Conservation (phyloP, 805 yeast species). For the Candida silvatica region DNA sequence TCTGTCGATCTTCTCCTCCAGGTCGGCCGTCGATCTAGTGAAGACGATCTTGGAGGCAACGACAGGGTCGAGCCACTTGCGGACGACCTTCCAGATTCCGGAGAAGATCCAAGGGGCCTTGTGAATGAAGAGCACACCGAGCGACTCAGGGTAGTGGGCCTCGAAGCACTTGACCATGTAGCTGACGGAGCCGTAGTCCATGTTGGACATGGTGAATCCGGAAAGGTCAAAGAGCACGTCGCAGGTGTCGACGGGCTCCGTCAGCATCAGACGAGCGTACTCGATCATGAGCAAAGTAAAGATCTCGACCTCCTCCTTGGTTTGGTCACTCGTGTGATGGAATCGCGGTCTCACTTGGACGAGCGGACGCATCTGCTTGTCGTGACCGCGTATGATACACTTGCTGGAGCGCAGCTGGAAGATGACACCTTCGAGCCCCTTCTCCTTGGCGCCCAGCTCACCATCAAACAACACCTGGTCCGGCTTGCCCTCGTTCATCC, state of each 20-base stretch:
- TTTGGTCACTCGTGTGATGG: conserved; percentile 62
- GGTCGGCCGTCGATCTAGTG: conserved; percentile 62
- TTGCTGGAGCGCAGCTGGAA: conserved; percentile 58
- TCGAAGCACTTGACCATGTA: conserved; percentile 85
- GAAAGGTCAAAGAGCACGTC: conserved; percentile 80
- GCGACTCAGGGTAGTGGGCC: conserved; percentile 92
- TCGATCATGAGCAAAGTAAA: conserved; percentile 76
- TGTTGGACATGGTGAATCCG: conserved; percentile 81
- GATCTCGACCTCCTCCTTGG: conserved; percentile 62
- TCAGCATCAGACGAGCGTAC: conserved; percentile 65
- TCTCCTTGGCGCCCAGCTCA: conserved; percentile 51
- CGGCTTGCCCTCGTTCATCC: conserved; percentile 49
- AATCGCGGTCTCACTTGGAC: conserved; percentile 72
- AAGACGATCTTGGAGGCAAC: conserved; percentile 88
- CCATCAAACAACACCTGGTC: conserved; percentile 61
- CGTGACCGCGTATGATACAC: conserved; percentile 68
- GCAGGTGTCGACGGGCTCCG: conserved; percentile 71
- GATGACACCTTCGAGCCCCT: conserved; percentile 35
- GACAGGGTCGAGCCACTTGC: conserved; percentile 93
- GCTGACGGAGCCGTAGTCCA: conserved; percentile 89
- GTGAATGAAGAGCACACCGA: conserved; percentile 78
- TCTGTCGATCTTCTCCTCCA: conserved; percentile 50
- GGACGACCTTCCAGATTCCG: conserved; percentile 89
- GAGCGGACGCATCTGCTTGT: conserved; percentile 66
- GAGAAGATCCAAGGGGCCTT: conserved; percentile 97